phyloP scores from a whole-genome alignment of 1,139 yeast species.

The Yarrowia galli region DNA sequence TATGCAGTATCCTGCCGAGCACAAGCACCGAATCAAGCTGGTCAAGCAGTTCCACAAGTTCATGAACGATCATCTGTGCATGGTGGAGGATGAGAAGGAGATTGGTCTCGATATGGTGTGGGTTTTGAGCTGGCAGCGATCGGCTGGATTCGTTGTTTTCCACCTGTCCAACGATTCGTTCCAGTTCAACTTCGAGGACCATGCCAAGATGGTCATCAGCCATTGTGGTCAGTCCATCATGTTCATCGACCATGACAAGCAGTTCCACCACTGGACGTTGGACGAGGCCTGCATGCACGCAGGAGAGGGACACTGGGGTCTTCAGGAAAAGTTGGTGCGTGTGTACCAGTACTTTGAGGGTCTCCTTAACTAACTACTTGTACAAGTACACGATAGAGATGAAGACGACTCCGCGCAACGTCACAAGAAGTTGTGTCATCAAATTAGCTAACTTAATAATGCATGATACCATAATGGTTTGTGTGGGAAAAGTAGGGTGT shows the following conservation, averaged over 20 bases:
- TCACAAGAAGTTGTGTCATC: conserved; percentile 4
- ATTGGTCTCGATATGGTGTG: conserved; percentile 62
- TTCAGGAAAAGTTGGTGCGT: conserved; percentile 35
- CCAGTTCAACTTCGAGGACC: conserved; percentile 95
- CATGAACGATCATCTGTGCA: conserved; percentile 43
- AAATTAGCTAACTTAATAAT: conserved; percentile 37
- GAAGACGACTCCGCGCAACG: conserved; percentile 11
- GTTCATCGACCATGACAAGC: conserved; percentile 79
- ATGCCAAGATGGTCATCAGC: conserved; percentile 83
- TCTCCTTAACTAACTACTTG: conserved; percentile 5
- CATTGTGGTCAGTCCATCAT: conserved; percentile 79
- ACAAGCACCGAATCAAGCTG: conserved; percentile 43
- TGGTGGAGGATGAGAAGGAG: conserved; percentile 37
- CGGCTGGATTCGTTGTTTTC: conserved; percentile 65
- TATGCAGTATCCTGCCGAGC: conserved; percentile 42
- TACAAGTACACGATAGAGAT: too few relatives aligned
- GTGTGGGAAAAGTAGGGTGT: background rate
- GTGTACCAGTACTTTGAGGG: conserved; percentile 36
- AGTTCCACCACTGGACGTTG: conserved; percentile 63
- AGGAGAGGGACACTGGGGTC: conserved; percentile 29
- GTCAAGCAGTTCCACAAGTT: conserved; percentile 48
- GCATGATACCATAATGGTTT: conserved; percentile 32
- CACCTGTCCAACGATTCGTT: conserved; percentile 90
- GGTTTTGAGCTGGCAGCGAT: conserved; percentile 81
- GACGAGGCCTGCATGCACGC: conserved; percentile 41